Conservation (phyloP, 768 basidiomycete genomes). For the Gymnopilus dilepis region DNA sequence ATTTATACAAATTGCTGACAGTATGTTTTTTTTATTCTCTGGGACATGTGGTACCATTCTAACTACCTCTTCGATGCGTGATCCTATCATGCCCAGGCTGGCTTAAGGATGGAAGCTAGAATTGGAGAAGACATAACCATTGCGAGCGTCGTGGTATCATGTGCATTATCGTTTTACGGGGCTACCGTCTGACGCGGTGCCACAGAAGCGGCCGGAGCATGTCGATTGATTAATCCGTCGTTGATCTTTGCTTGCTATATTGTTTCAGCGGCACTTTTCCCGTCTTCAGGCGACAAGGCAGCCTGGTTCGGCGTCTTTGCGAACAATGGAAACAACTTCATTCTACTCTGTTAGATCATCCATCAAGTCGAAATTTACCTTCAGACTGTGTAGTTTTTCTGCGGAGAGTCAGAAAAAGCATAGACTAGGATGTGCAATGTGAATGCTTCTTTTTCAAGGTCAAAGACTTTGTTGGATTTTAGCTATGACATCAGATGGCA, state of each 20-base stretch:
- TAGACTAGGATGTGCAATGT: background rate
- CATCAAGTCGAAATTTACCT: constrained; percentile 17
- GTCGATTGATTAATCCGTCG: constrained; percentile 2
- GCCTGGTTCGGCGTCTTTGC: constrained; percentile 14
- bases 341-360: background rate
- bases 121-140: constrained; percentile 37
- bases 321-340: constrained; percentile 12
- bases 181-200: constrained; percentile 8
- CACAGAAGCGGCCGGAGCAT: constrained; percentile 33
- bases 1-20: constrained; percentile 23
- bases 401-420: background rate
- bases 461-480: background rate
- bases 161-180: constrained; percentile 15
- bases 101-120: background rate
- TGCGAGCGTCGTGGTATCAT: constrained; percentile 17
- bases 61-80: background rate
- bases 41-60: background rate
- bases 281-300: constrained; percentile 5
- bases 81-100: background rate
- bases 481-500: constrained; percentile 16
- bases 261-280: background rate
- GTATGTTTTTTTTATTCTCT: background rate
- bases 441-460: background rate
- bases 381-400: background rate
- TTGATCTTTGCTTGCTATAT: background rate